Base-by-base conservation (phyloP, 139 green algal genomes). In the Chlorella sp. region DNA sequence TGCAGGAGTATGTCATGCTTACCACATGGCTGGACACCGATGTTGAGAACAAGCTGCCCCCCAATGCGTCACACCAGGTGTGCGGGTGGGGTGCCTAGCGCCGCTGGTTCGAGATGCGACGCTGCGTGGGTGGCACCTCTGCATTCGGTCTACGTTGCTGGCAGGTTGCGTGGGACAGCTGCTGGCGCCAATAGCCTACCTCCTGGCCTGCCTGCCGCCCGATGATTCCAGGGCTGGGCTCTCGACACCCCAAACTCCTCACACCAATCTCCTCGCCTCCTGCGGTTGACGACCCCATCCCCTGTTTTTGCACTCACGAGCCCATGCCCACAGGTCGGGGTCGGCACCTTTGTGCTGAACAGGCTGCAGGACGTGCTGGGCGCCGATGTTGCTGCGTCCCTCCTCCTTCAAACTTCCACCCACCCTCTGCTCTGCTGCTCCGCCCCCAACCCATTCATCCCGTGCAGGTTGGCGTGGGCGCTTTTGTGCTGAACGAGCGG, bases 321-420 rank as follows among this genome's bases (percentile, higher is more conserved):
- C 26, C 79, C 18, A 28, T 12, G 3, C 34, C 26, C 42, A 57
- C 48, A 97, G 93, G 96, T 98, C 3, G 96, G 97, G 3, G 92
- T 98, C 22, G 97, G 97, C 32, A 95, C 95, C 0, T 96, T 97
- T 87, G 96, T 98, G 36, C 66, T 97, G 9, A 96, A 98, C 86
- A 88, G 90, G 21, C 64, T 42, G 24, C 68, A 85, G 0, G 73
- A 94, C 28, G 92, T 98, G 83, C 92, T 98, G 15, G 95, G 97
- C 83, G 97, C 68, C 66, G 28, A 18, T 34, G 68, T 5, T 32
- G 30, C 68, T 76, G 24, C 22, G 24, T 78, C 61, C 18, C 68
- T 57, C 84, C 11, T 39, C 36, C n/a, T 53, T 68, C n/a, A n/a
- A 57, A n/a, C 34, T 64, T 66, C 66, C 83, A 3, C 16, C 68